Conservation (phyloP, 2,329 filamentous ascomycete species). For the Nectriaceae sp. region DNA sequence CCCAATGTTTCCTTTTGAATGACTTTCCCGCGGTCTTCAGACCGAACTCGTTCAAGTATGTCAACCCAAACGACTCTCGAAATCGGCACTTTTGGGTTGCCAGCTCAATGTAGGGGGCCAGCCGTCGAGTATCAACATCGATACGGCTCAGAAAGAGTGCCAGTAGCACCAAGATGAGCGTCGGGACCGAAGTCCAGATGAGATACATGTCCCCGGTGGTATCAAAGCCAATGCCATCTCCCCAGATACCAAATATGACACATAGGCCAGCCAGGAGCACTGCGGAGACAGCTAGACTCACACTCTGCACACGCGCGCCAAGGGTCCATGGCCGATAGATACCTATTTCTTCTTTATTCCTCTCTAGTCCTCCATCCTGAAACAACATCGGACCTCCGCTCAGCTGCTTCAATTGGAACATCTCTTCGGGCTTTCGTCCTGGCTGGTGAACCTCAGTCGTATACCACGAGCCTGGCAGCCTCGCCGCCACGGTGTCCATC, state of each 20-base stretch:
- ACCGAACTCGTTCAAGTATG: constrained; percentile 31
- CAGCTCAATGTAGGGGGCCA: constrained; percentile 28
- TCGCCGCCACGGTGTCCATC: constrained; percentile 23
- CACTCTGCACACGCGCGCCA: constrained; percentile 11
- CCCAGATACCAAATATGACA: constrained; percentile 21
- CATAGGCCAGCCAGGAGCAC: constrained; percentile 23
- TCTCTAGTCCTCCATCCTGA: constrained; percentile 9
- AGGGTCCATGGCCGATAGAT: constrained; percentile 30
- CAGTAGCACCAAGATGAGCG: constrained; percentile 21
- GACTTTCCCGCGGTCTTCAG: constrained; percentile 25
- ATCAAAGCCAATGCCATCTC: constrained; percentile 19
- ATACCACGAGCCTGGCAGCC: constrained; percentile 31
- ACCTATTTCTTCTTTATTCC: constrained; percentile 12
- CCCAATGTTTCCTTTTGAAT: constrained; percentile 26
- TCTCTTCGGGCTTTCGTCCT: constrained; percentile 21
- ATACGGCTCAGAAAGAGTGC: constrained; percentile 26
- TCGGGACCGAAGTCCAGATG: constrained; percentile 29
- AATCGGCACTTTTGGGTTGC: constrained; percentile 21
- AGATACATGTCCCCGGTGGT: constrained; percentile 20
- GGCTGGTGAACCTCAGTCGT: constrained; percentile 26
- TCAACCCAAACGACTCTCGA: constrained; percentile 25
- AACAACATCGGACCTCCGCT: constrained; percentile 20
- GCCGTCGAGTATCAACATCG: constrained; percentile 27
- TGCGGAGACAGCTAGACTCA: constrained; percentile 15
- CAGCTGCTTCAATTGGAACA: constrained; percentile 28